phyloP scores from a whole-genome alignment of 106 monocot species.

The Phalaenopsis equestris region DNA sequence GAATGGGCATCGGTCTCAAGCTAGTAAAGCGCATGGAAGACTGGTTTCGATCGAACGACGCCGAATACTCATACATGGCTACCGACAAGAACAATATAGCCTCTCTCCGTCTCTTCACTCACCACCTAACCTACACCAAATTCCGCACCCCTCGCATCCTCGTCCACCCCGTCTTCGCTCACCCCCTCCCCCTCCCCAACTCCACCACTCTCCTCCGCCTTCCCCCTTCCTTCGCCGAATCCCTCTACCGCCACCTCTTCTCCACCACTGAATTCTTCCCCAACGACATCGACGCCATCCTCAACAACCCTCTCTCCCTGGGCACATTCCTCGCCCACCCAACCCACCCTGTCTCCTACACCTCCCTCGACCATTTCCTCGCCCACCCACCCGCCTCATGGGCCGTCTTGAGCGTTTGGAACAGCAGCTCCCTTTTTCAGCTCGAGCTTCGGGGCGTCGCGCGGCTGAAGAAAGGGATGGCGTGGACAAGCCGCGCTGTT shows the following conservation, averaged over 20 bases:
- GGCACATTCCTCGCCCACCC: constrained; percentile 57
- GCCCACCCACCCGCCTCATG: constrained; percentile 50
- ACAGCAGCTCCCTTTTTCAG: constrained; percentile 56
- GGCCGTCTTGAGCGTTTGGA: constrained; percentile 88
- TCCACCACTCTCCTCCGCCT: constrained; percentile 22
- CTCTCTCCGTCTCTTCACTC: constrained; percentile 24
- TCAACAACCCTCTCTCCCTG: constrained; percentile 52
- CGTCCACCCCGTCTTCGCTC: constrained; percentile 28
- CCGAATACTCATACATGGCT: constrained; percentile 33
- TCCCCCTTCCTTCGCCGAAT: constrained; percentile 30
- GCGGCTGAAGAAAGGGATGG: constrained; percentile 22
- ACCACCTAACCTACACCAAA: constrained; percentile 20
- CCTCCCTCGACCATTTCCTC: constrained; percentile 19
- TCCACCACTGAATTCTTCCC: constrained; percentile 81
- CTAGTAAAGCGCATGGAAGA: constrained; percentile 17
- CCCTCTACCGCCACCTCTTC: constrained; percentile 45
- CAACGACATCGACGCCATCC: constrained; percentile 62
- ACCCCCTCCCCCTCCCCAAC: constrained; percentile 11
- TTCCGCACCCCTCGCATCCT: constrained; percentile 29
- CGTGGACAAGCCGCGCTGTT: constrained; percentile 39
- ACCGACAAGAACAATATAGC: constrained; percentile 23
- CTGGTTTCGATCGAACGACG: constrained; percentile 17
- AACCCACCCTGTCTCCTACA: no score
- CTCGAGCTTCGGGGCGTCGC: constrained; percentile 66
- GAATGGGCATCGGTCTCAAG: constrained; percentile 18